phyloP scores from a whole-genome alignment of 2,329 filamentous ascomycete species.

The Aureobasidium musti region DNA sequence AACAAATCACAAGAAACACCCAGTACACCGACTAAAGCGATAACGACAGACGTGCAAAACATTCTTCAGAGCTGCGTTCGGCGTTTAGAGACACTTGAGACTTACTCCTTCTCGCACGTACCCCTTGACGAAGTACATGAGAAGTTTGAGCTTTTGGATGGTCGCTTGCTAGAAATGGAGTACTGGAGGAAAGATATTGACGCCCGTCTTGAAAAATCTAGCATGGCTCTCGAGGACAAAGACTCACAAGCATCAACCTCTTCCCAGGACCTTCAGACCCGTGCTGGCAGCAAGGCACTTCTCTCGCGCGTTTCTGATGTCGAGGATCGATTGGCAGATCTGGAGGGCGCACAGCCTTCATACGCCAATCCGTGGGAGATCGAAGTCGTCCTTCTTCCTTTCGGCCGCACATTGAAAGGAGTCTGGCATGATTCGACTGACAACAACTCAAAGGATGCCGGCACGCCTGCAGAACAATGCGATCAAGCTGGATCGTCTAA shows the following conservation, averaged over 20 bases:
- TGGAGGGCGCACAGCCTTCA: slow-evolving; percentile 65
- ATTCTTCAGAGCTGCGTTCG: slow-evolving; percentile 55
- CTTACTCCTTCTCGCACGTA: slow-evolving; percentile 65
- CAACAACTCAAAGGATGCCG: slow-evolving; percentile 42
- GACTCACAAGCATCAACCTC: slow-evolving; percentile 42
- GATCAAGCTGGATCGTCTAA: slow-evolving; percentile 38
- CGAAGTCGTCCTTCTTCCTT: slow-evolving; percentile 75
- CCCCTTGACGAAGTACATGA: slow-evolving; percentile 70
- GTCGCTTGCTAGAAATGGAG: slow-evolving; percentile 69
- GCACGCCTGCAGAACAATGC: slow-evolving; percentile 53
- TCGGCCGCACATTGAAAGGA: slow-evolving; percentile 57
- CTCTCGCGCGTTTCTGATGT: slow-evolving; percentile 47
- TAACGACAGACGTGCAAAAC: slow-evolving; percentile 45
- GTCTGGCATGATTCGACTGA: slow-evolving; percentile 54
- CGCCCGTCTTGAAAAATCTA: slow-evolving; percentile 29
- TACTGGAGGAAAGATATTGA: slow-evolving; percentile 45
- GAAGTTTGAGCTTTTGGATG: slow-evolving; percentile 66
- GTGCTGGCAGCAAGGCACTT: slow-evolving; percentile 40
- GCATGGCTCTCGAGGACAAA: slow-evolving; percentile 42
- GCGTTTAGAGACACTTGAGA: slow-evolving; percentile 70
- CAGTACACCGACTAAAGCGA: slow-evolving; percentile 3
- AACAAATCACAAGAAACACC: slow-evolving; percentile 11
- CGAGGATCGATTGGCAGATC: slow-evolving; percentile 52
- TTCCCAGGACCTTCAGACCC: slow-evolving; percentile 46
- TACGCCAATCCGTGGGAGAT: slow-evolving; percentile 67